phyloP scores from a whole-genome alignment of 1,284 basidiomycete genomes.

The Gyrodon tennesseensis region DNA sequence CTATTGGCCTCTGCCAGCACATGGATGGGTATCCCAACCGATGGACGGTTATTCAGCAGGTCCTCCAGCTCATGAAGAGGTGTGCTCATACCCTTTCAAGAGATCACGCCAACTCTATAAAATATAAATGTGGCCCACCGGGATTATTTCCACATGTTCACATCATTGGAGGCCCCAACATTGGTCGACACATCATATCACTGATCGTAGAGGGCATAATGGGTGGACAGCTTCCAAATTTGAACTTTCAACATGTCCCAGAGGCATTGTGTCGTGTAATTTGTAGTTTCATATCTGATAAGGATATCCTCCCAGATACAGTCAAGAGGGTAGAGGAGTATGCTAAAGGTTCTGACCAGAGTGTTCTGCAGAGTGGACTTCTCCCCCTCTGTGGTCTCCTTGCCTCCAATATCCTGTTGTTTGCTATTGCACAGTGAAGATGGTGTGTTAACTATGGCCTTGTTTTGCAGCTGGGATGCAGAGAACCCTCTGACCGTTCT shows the following conservation, averaged over 20 bases:
- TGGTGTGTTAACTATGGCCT: constrained; percentile 57
- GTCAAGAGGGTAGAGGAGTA: constrained; percentile 25
- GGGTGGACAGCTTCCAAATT: constrained; percentile 29
- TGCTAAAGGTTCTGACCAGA: constrained; percentile 14
- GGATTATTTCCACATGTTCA: constrained; percentile 41
- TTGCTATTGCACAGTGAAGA: constrained; percentile 46
- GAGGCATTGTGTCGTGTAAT: constrained; percentile 23
- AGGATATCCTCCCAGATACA: constrained; percentile 28
- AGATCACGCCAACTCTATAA: constrained; percentile 19
- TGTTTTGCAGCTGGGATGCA: not conserved
- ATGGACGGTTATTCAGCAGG: constrained; percentile 49
- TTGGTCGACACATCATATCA: constrained; percentile 31
- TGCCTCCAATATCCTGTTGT: constrained; percentile 46
- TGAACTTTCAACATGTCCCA: constrained; percentile 27
- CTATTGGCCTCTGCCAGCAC: not conserved
- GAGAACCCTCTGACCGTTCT: constrained; percentile 13
- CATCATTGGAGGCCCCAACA: constrained; percentile 31
- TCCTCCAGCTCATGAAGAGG: constrained; percentile 38
- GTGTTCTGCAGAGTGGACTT: constrained; percentile 40
- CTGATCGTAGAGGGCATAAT: constrained; percentile 36
- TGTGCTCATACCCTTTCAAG: constrained; percentile 17
- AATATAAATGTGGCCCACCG: constrained; percentile 5
- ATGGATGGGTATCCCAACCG: constrained; percentile 42
- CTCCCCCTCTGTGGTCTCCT: constrained; percentile 51
- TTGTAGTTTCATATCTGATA: constrained; percentile 33